These are phyloP conservation scores for Ostreobium quekettii DNA, from an alignment of 139 green algal genomes.

Conservation along the genomic window DNA sequence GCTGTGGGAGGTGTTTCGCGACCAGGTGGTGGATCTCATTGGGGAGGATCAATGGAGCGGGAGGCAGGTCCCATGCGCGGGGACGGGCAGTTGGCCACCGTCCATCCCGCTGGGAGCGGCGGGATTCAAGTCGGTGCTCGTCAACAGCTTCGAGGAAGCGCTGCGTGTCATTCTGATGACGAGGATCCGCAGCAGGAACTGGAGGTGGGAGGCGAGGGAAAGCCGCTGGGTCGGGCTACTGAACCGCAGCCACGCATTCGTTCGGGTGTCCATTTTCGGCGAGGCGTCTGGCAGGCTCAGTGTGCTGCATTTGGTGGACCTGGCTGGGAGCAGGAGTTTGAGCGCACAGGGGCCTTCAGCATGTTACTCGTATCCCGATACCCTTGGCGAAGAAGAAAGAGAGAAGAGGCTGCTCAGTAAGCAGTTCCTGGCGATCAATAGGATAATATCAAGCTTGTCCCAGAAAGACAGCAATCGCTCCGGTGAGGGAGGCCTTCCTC, in stretches of 20 bases:
- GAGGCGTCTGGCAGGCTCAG: background rate
- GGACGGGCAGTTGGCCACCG: background rate
- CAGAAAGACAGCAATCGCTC: background rate
- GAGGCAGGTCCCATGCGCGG: too few relatives aligned
- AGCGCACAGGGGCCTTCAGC: background rate
- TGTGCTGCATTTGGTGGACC: background rate
- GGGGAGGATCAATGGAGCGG: too few relatives aligned
- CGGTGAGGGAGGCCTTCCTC: too few relatives aligned
- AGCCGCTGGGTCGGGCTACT: background rate
- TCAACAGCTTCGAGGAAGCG: background rate
- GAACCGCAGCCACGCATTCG: background rate
- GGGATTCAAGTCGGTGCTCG: background rate
- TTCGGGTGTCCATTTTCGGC: background rate
- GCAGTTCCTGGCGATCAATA: slow-evolving; percentile 17
- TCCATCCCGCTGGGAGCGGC: background rate
- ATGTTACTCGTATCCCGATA: background rate
- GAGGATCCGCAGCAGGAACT: background rate
- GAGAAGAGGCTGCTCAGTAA: slow-evolving; percentile 15
- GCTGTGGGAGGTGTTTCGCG: too few relatives aligned
- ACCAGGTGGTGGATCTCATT: too few relatives aligned
- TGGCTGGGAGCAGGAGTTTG: background rate
- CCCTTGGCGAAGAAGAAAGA: background rate
- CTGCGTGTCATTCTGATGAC: background rate
- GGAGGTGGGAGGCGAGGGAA: background rate
- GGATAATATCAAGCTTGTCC: slow-evolving; percentile 17